Evolutionary conservation across 768 basidiomycete genomes (phyloP), one percentile per base, ranked within the genome.

Genomic region (Omphalotus guepiniiformis): DNA sequence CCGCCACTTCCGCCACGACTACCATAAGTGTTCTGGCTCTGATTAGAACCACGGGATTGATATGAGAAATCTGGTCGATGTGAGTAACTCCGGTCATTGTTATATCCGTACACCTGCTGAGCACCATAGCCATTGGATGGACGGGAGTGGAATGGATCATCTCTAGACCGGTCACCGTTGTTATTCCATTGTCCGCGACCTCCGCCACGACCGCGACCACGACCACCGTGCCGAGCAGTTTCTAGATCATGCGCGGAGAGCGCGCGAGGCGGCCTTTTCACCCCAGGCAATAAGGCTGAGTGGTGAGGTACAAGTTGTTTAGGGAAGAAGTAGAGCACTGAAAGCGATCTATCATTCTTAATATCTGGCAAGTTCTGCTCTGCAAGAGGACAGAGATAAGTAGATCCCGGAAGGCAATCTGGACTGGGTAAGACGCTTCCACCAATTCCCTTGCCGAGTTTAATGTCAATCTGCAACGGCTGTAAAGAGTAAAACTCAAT

Each of bases 331-430:
- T 93, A 98, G 26, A 83, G 66, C 2, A 84, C 92, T 0, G 93
- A 94, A 11, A 98, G 70, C 8, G 94, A 89, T 19, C 81, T 78
- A 65, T 99, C 93, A 60, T 88, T 85, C 57, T 78, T 76, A 55
- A 99, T 85, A 65, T 98, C 93, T 2, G 79, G 78, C 41, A 89
- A 68, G 42, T 75, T 74, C 32, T 80, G 63, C 18, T 68, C 64
- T 4, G 73, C 55, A 28, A 99, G 66, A 7, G 90, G 92, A 26
- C 79, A 80, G 56, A 83, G 82, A 63, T 90, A 94, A 0, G 91
- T 95, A 5, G 93, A 88, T 42, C 92, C 91, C 3, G 96, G 96
- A 11, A 98, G 78, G 58, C 87, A 94, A 47, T 84, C 82, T 15
- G 92, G 87, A 63, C 94, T 91, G 13, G 89, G 83, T 16, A 91